These are phyloP conservation scores for Magnaporthiopsis poae DNA, from an alignment of 2,329 filamentous ascomycete species.

Conservation along the genomic window DNA sequence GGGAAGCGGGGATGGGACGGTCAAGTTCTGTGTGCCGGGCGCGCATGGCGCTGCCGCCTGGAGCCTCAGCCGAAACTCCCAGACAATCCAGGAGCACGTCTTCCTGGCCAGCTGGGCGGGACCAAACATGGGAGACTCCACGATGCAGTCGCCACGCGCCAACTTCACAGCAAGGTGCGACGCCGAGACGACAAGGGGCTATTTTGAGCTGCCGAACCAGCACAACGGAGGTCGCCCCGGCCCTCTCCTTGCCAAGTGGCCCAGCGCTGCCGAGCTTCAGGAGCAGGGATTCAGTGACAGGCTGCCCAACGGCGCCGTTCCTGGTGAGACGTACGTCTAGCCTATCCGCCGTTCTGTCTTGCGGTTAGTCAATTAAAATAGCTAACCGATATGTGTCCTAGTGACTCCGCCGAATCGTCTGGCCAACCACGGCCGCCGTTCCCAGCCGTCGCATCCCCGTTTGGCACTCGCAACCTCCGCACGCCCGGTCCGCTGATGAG, in stretches of 20 bases:
- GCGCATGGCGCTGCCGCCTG: not conserved
- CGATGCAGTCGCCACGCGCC: not conserved
- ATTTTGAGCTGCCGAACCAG: slow-evolving; percentile 10
- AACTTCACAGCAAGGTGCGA: slow-evolving; percentile 5
- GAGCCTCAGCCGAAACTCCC: not conserved
- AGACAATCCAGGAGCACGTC: slow-evolving; percentile 1
- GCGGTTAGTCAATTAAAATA: no score
- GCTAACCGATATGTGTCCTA: not conserved
- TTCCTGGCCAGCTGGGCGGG: not conserved
- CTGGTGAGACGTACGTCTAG: not conserved
- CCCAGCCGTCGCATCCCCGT: not conserved
- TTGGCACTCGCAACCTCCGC: not conserved
- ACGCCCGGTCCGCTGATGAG: slow-evolving; percentile 3
- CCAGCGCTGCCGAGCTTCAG: not conserved
- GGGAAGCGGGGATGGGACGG: not conserved
- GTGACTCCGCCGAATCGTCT: not conserved
- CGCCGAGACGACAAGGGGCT: slow-evolving; percentile 8
- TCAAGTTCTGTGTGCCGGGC: slow-evolving; percentile 5
- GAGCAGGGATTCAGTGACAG: not conserved
- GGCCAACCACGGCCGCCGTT: not conserved
- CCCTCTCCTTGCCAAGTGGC: not conserved
- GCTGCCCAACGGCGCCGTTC: not conserved
- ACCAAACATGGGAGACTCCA: not conserved
- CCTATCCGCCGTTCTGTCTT: no score
- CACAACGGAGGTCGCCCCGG: slow-evolving; percentile 2